Evolutionary conservation across 2,329 filamentous ascomycete genomes (phyloP).

Genomic region (Aspergillus ibericus): DNA sequence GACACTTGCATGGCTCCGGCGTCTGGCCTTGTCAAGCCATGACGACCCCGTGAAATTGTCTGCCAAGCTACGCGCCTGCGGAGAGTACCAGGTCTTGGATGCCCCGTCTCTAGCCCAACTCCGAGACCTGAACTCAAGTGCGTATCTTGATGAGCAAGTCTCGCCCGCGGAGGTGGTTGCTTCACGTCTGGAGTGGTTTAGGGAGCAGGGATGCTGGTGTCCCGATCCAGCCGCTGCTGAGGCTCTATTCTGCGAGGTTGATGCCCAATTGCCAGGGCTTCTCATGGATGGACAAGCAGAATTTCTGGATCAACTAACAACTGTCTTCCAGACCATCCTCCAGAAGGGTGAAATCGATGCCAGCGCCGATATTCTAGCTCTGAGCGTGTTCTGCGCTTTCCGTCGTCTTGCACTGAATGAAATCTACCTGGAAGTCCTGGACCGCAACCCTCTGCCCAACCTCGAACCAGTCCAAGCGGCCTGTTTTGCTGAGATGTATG

Average conservation of each 20-base stretch:
- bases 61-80: conserved; percentile 19
- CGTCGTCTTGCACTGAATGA: conserved; percentile 59
- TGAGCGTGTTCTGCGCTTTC: conserved; percentile 59
- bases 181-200: conserved; percentile 43
- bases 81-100: conserved; percentile 26
- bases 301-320: conserved; percentile 37
- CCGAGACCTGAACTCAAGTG: conserved; percentile 36
- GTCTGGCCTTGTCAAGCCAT: conserved; percentile 9
- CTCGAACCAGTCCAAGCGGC: conserved; percentile 62
- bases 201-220: conserved; percentile 35
- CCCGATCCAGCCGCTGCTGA: conserved; percentile 27
- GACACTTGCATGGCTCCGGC: conserved; percentile 21
- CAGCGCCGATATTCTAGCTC: conserved; percentile 54
- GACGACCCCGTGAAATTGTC: conserved; percentile 9
- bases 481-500: conserved; percentile 63
- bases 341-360: conserved; percentile 40
- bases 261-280: conserved; percentile 25
- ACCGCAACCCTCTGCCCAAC: conserved; percentile 61
- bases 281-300: conserved; percentile 27
- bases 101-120: conserved; percentile 39
- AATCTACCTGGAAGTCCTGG: conserved; percentile 62
- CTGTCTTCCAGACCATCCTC: conserved; percentile 35
- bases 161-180: conserved; percentile 37
- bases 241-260: conserved; percentile 39
- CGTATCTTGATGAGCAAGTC: conserved; percentile 43